Base-by-base conservation (phyloP, 2,329 filamentous ascomycete genomes). In the Colletotrichum simmondsii region DNA sequence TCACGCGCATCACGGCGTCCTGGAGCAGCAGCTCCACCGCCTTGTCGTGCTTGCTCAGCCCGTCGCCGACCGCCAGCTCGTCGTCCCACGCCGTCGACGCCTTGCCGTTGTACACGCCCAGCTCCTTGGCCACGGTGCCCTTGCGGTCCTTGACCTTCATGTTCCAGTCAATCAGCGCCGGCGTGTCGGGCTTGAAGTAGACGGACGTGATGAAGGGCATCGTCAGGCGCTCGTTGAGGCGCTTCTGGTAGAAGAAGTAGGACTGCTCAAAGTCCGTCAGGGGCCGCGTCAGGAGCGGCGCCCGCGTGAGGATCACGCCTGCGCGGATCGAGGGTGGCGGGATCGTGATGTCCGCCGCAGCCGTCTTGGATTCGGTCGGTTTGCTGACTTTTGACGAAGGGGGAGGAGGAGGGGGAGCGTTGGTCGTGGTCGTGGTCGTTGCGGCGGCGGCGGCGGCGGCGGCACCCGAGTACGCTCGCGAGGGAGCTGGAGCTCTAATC, bases 211-310 rank as follows among this genome's bases (percentile, higher is more conserved):
- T 93, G 83, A 98, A 99, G 2, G 95, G 94, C 5, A 97, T 89
- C 24, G 92, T 92, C 65, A 98, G 89, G 56, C 97, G 94, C 87
- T 99, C 97, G 83, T 98, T 98, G 73, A 99, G 89, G 16, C 97
- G 95, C 78, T 96, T 96, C 86, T 99, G 97, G 86, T 99, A 99
- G 82, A 99, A 95, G 87, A 93, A 98, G 85, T 93, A 98, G 75
- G 96, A 89, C 80, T 95, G 93, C 84, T 99, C 97, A 84, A 99
- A 98, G 14, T 94, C 88, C 42, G 93, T 94, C 66, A 96, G 92
- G 74, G 93, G 88, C 76, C 94, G 93, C 30, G 97, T 98, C 78
- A 99, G 88, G 72, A 97, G 87, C 7, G 97, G 97, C 60, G 97
- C 91, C 32, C 97, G 94, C 58, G 95, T 97, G 75, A 99, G 91